Percentiles rank a stretch among this genome's conserved stretches.
Evolutionary conservation across 345 rosid genomes (phyloP).

Genomic region (Ricinus communis): DNA sequence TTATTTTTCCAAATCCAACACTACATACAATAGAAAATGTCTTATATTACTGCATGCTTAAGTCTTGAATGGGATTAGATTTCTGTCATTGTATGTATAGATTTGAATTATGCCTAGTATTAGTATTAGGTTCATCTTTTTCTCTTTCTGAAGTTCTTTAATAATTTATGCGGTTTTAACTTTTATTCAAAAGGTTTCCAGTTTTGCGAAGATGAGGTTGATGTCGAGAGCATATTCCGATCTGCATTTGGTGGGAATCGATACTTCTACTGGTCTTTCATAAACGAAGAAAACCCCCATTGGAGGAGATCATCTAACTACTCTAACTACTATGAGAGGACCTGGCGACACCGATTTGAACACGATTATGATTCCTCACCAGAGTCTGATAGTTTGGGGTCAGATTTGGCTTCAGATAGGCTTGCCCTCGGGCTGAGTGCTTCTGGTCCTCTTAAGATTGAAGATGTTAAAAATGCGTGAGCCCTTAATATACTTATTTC

Average conservation of each 20-base stretch:
- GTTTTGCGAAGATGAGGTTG: slow-evolving; percentile 56
- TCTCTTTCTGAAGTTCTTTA: neutral
- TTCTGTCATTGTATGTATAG: neutral
- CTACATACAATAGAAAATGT: neutral
- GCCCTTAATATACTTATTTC: slow-evolving; percentile 23
- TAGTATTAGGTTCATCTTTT: neutral
- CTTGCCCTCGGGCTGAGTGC: slow-evolving; percentile 71
- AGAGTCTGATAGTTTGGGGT: slow-evolving; percentile 45
- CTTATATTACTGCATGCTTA: neutral
- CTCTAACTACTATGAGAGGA: slow-evolving; percentile 43
- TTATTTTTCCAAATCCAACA: neutral
- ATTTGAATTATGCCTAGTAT: neutral
- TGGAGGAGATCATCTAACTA: slow-evolving; percentile 41
- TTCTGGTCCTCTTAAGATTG: slow-evolving; percentile 71
- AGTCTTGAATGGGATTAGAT: neutral
- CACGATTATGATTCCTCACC: slow-evolving; percentile 59
- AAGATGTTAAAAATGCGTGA: slow-evolving; percentile 86
- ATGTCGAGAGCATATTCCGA: slow-evolving; percentile 52
- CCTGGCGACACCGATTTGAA: slow-evolving; percentile 44
- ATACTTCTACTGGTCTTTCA: slow-evolving; percentile 64
- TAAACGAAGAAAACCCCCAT: slow-evolving; percentile 49
- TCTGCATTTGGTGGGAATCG: slow-evolving; percentile 61
- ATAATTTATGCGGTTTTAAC: slow-evolving; percentile 19
- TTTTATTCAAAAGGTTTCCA: slow-evolving; percentile 52
- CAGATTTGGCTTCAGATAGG: slow-evolving; percentile 60